phyloP scores from a whole-genome alignment of 441 rosid genomes.

The Euphorbia celastroides region DNA sequence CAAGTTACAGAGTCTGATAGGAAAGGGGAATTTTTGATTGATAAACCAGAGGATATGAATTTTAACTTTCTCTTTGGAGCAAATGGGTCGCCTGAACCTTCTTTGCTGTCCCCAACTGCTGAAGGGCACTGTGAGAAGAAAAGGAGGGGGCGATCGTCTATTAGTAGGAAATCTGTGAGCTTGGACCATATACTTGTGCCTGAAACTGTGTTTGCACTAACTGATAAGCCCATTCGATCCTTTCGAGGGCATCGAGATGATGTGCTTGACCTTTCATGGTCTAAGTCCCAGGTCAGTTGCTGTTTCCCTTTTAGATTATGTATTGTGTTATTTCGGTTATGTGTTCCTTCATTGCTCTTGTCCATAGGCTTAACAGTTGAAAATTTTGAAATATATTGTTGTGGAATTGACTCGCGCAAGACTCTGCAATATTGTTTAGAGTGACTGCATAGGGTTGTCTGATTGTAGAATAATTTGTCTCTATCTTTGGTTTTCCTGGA shows the following conservation, averaged over 20 bases:
- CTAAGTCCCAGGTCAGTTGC: slow-evolving; percentile 63
- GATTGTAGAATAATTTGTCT: too few species aligned
- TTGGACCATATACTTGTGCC: slow-evolving; percentile 73
- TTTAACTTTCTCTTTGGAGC: slow-evolving; percentile 37
- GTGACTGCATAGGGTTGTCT: too few species aligned
- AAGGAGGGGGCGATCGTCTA: slow-evolving; percentile 45
- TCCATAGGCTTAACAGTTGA: background rate
- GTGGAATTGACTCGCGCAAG: background rate
- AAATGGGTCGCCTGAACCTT: slow-evolving; percentile 57
- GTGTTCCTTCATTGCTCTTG: background rate
- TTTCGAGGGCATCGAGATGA: slow-evolving; percentile 69
- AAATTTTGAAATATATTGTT: too few species aligned
- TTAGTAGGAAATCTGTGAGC: slow-evolving; percentile 67
- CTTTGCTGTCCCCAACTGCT: slow-evolving; percentile 46
- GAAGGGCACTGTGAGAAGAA: slow-evolving; percentile 50
- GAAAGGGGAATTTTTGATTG: slow-evolving; percentile 60
- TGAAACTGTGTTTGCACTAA: slow-evolving; percentile 57
- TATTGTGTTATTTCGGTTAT: background rate
- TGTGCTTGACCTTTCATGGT: slow-evolving; percentile 93
- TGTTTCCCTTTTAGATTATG: background rate
- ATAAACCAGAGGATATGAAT: slow-evolving; percentile 65
- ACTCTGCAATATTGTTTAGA: background rate
- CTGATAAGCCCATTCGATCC: slow-evolving; percentile 74
- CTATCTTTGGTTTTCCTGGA: background rate
- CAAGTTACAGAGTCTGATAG: slow-evolving; percentile 58